Percentiles rank a stretch among this genome's conserved stretches.
phyloP scores from a whole-genome alignment of 441 rosid genomes.

The Rhodomyrtus psidioides region DNA sequence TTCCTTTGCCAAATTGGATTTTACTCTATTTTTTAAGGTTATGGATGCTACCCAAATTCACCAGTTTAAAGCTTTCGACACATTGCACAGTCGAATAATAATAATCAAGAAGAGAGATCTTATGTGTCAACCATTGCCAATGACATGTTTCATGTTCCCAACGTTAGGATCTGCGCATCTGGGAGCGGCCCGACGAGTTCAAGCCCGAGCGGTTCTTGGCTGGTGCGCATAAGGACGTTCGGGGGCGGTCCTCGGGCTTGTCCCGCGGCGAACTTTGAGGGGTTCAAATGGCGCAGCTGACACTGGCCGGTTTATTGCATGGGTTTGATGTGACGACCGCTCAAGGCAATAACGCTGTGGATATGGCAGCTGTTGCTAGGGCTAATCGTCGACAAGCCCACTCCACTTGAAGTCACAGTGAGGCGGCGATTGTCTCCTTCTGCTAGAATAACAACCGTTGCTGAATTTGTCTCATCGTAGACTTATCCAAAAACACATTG shows the following conservation, averaged over 20 bases:
- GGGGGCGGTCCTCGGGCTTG: slow-evolving; percentile 28
- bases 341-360: slow-evolving; percentile 6
- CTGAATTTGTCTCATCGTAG: background rate
- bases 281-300: slow-evolving; percentile 15
- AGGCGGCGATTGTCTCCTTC: background rate
- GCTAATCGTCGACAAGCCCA: slow-evolving; percentile 20
- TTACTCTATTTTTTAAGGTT: background rate
- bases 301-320: slow-evolving; percentile 17
- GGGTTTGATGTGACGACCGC: slow-evolving; percentile 22
- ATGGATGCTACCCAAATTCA: background rate
- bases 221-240: slow-evolving; percentile 13
- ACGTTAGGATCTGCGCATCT: slow-evolving; percentile 20
- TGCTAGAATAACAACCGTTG: background rate
- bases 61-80: background rate
- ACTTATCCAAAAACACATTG: background rate
- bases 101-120: background rate
- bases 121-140: background rate
- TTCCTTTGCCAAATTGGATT: background rate
- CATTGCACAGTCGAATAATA: background rate
- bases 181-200: slow-evolving; percentile 29
- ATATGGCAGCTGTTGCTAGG: slow-evolving; percentile 34
- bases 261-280: slow-evolving; percentile 24
- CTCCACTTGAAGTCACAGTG: slow-evolving; percentile 20
- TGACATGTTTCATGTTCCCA: background rate
- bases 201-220: slow-evolving; percentile 33